These are phyloP conservation scores for Phytophthora fragariae DNA, from an alignment of 352 stramenopile genomes.

Conservation along the genomic window DNA sequence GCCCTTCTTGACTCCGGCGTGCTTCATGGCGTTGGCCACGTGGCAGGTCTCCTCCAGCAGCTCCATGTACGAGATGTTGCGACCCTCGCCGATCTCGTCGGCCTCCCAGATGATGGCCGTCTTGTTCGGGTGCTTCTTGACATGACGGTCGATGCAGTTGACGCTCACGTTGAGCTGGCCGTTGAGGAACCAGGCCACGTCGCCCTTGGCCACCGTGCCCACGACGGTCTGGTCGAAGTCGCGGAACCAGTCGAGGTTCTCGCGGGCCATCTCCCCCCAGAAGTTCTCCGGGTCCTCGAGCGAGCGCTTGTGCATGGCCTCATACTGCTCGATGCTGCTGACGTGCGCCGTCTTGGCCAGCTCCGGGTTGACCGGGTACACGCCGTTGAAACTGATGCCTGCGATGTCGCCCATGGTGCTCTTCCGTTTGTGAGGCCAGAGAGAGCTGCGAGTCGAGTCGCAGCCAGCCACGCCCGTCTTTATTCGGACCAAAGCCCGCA, in stretches of 20 bases:
- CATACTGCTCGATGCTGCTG: conserved; percentile 72
- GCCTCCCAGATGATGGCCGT: conserved; percentile 97
- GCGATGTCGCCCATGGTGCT: conserved; percentile 56
- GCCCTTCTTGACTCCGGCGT: conserved; percentile 85
- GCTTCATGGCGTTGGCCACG: conserved; percentile 96
- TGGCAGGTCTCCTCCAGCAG: conserved; percentile 68
- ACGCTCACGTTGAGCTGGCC: conserved; percentile 95
- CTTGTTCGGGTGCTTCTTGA: conserved; percentile 79
- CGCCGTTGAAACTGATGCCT: conserved; percentile 40
- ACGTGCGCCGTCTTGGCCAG: conserved; percentile 72
- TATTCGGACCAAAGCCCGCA: conserved; percentile 92
- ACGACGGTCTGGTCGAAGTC: conserved; percentile 89
- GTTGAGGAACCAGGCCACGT: conserved; percentile 95
- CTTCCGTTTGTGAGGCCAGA: conserved; percentile 89
- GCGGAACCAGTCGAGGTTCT: conserved; percentile 94
- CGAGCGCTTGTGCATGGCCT: conserved; percentile 86
- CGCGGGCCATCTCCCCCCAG: conserved; percentile 92
- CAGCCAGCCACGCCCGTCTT: conserved; percentile 91
- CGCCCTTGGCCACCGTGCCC: conserved; percentile 89
- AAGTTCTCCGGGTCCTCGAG: conserved; percentile 89
- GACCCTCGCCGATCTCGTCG: conserved; percentile 93
- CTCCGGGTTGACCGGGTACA: conserved; percentile 37
- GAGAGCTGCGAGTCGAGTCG: conserved; percentile 90
- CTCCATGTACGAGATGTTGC: conserved; percentile 54
- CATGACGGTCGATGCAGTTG: conserved; percentile 96